A percentile compares a stretch with the other conserved stretches of the same genome.
Evolutionary conservation across 2,329 filamentous ascomycete species (phyloP).

Genomic region (Paramyrothecium sp.): DNA sequence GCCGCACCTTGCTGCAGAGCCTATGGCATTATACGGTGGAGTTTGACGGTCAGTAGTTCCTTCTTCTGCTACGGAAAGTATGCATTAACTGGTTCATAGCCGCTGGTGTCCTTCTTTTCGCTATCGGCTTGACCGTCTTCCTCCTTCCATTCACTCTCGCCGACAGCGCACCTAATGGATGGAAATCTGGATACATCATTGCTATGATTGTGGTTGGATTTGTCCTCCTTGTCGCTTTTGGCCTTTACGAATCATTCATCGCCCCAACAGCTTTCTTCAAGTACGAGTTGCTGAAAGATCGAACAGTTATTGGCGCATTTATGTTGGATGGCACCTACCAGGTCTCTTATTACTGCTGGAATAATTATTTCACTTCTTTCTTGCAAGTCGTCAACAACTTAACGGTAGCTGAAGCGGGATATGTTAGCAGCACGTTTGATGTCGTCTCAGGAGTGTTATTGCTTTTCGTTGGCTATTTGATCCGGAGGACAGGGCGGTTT

Average conservation of each 20-base stretch:
- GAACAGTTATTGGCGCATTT: conserved; percentile 48
- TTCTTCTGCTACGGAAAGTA: not conserved
- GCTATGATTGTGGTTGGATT: conserved; percentile 56
- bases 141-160: conserved; percentile 60
- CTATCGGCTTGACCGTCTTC: conserved; percentile 52
- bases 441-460: conserved; percentile 46
- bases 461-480: conserved; percentile 43
- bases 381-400: conserved; percentile 50
- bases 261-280: conserved; percentile 55
- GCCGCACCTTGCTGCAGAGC: conserved; percentile 43
- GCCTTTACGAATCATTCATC: conserved; percentile 51
- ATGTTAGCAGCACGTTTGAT: conserved; percentile 46
- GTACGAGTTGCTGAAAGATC: conserved; percentile 44
- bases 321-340: conserved; percentile 35
- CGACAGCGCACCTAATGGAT: conserved; percentile 36
- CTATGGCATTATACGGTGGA: conserved; percentile 49
- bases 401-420: conserved; percentile 43
- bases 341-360: conserved; percentile 43
- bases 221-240: conserved; percentile 50
- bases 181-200: conserved; percentile 49
- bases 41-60: conserved; percentile 45
- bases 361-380: conserved; percentile 49
- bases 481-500: conserved; percentile 49
- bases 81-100: not conserved
- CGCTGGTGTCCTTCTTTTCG: conserved; percentile 47